A percentile compares a stretch with the other conserved stretches of the same genome.
phyloP scores from a whole-genome alignment of 768 basidiomycete species.

The Termitomyces sp. region DNA sequence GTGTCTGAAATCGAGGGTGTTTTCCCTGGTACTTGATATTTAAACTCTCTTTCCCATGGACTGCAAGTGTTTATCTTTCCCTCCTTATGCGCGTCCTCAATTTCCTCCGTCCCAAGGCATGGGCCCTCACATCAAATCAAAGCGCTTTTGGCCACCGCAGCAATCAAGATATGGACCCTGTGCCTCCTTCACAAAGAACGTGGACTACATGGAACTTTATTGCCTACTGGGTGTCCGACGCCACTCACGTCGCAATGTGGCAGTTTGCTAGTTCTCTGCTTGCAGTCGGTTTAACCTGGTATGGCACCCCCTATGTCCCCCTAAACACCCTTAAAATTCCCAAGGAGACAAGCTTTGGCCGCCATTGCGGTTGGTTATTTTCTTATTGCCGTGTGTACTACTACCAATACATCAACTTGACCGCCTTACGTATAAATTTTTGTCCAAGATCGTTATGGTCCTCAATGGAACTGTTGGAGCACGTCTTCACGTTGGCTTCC shows the following conservation, averaged over 20 bases:
- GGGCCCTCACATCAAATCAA: conserved; percentile 49
- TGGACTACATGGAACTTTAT: conserved; percentile 68
- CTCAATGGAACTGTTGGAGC: conserved; percentile 78
- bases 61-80: background rate
- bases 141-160: conserved; percentile 56
- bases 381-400: conserved; percentile 49
- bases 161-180: conserved; percentile 77
- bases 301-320: conserved; percentile 2
- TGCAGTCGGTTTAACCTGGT: conserved; percentile 70
- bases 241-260: conserved; percentile 44
- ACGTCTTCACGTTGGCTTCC: conserved; percentile 70
- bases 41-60: background rate
- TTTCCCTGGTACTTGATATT: background rate
- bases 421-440: background rate
- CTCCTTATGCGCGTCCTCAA: background rate
- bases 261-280: conserved; percentile 71
- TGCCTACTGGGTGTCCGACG: conserved; percentile 55
- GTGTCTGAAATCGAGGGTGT: too few species aligned
- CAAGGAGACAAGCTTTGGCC: conserved; percentile 58
- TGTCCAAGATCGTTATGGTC: conserved; percentile 46
- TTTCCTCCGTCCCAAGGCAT: background rate
- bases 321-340: background rate
- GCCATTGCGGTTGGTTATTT: conserved; percentile 70
- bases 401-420: background rate
- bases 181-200: conserved; percentile 51